Evolutionary conservation across 495 filamentous ascomycete species (phyloP).

Genomic region (Podospora comata): DNA sequence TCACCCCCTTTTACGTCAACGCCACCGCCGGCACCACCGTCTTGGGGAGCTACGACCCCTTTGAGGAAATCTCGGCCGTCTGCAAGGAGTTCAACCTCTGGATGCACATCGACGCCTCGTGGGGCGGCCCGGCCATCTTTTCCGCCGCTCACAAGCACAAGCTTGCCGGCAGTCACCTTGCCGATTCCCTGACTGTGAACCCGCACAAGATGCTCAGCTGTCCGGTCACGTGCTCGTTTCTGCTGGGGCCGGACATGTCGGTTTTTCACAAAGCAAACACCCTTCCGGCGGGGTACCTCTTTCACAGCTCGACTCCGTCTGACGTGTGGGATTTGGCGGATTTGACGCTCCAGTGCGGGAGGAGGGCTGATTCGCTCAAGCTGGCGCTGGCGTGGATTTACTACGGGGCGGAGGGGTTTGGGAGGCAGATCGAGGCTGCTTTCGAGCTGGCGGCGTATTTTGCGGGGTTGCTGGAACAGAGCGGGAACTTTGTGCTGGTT

Average conservation of each 20-base stretch:
- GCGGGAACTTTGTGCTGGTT: conserved; percentile 64
- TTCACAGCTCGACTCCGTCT: conserved; percentile 48
- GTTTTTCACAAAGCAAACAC: conserved; percentile 80
- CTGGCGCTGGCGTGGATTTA: conserved; percentile 85
- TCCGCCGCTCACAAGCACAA: conserved; percentile 60
- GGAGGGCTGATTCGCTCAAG: conserved; percentile 81
- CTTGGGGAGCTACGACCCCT: conserved; percentile 82
- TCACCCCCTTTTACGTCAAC: conserved; percentile 91
- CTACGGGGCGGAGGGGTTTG: conserved; percentile 64
- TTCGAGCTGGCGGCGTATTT: conserved; percentile 67
- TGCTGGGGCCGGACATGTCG: conserved; percentile 70
- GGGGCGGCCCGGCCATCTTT: conserved; percentile 86
- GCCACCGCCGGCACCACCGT: conserved; percentile 95
- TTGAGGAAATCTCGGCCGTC: conserved; percentile 65
- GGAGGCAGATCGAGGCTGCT: conserved; percentile 61
- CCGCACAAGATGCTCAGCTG: conserved; percentile 97
- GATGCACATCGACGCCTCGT: conserved; percentile 87
- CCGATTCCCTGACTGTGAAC: conserved; percentile 79
- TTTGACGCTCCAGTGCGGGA: conserved; percentile 87
- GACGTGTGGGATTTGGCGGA: conserved; percentile 86
- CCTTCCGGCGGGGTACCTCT: conserved; percentile 82
- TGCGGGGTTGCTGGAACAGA: conserved; percentile 50
- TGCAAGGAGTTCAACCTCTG: conserved; percentile 72
- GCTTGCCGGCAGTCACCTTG: conserved; percentile 65
- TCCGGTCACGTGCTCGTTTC: conserved; percentile 85